Percentiles rank a stretch among this genome's conserved stretches.
These are phyloP conservation scores for Onygena corvina DNA, from an alignment of 2,329 filamentous ascomycete genomes.

Conservation along the genomic window DNA sequence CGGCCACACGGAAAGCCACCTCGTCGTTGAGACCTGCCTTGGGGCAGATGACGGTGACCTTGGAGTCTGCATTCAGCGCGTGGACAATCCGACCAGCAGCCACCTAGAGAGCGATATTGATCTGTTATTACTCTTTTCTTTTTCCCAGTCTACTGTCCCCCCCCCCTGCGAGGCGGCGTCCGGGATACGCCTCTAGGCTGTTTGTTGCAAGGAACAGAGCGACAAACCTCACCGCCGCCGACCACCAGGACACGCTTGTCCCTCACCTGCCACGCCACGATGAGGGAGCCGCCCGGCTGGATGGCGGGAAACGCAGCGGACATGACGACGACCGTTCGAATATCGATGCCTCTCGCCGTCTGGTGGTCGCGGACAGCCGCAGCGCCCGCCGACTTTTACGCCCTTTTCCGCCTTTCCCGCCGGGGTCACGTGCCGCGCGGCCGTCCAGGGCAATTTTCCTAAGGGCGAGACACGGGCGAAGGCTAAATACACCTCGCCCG, in stretches of 20 bases:
- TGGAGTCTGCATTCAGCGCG: slow-evolving; percentile 87
- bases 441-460: neutral
- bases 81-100: slow-evolving; percentile 89
- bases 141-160: neutral
- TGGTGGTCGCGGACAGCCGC: too few relatives aligned
- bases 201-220: too few relatives aligned
- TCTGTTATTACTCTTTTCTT: neutral
- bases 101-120: slow-evolving; percentile 47
- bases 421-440: too few relatives aligned
- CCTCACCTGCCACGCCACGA: slow-evolving; percentile 89
- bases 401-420: neutral
- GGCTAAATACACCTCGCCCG: neutral
- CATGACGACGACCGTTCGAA: too few relatives aligned
- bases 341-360: too few relatives aligned
- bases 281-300: slow-evolving; percentile 81
- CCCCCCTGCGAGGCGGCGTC: neutral
- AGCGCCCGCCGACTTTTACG: too few relatives aligned
- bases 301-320: slow-evolving; percentile 56
- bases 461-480: neutral
- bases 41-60: slow-evolving; percentile 75
- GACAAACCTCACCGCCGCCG: slow-evolving; percentile 77
- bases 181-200: neutral
- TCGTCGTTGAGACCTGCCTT: slow-evolving; percentile 71
- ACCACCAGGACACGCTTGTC: slow-evolving; percentile 84
- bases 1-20: slow-evolving; percentile 66